Conservation (phyloP, 148 eudicot species). For the Mesembryanthemum crystallinum region DNA sequence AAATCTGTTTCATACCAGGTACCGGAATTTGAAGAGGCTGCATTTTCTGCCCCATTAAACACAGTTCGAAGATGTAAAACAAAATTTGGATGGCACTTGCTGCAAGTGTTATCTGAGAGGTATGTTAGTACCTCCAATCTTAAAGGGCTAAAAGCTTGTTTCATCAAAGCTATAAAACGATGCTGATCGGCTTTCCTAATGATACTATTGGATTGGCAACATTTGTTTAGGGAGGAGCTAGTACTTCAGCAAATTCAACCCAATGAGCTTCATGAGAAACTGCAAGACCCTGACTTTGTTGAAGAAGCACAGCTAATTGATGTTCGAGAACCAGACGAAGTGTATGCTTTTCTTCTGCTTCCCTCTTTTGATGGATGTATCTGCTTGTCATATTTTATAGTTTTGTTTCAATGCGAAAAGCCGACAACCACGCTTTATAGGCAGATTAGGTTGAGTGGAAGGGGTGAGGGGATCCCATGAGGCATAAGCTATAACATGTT, state of each 20-base stretch:
- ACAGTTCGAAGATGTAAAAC: conserved; percentile 79
- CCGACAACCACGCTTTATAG: not conserved
- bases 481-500: too few species aligned
- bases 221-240: conserved; percentile 53
- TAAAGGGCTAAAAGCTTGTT: not conserved
- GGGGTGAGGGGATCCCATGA: not conserved
- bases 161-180: conserved; percentile 8
- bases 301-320: conserved; percentile 86
- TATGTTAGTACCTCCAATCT: conserved; percentile 19
- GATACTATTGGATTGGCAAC: not conserved
- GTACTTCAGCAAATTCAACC: conserved; percentile 68
- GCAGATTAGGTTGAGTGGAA: not conserved
- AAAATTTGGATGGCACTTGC: conserved; percentile 89
- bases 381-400: not conserved
- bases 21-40: conserved; percentile 96
- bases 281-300: conserved; percentile 64
- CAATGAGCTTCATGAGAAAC: conserved; percentile 58
- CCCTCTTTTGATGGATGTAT: not conserved
- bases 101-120: conserved; percentile 97
- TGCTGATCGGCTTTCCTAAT: conserved; percentile 23
- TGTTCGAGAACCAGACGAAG: conserved; percentile 95
- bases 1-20: conserved; percentile 40
- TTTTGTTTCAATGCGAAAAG: not conserved
- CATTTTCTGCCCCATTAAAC: conserved; percentile 75
- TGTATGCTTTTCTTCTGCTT: conserved; percentile 45